These are phyloP conservation scores for Aureobasidium zeae DNA, from an alignment of 2,329 filamentous ascomycete species.

Conservation along the genomic window DNA sequence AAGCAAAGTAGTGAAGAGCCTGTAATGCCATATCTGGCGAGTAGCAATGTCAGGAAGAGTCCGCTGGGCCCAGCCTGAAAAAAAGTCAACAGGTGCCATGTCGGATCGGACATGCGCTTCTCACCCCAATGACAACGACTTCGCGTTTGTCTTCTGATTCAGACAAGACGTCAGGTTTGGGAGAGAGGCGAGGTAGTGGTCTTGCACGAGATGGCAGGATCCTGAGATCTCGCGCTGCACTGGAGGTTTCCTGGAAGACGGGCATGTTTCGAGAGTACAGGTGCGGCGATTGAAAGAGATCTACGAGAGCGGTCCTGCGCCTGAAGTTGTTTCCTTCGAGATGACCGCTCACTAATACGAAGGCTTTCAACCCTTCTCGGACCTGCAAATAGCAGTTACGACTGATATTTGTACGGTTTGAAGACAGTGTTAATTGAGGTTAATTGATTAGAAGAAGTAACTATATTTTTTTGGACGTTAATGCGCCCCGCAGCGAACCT, in stretches of 20 bases:
- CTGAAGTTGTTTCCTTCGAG: no score
- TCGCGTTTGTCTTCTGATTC: conserved; percentile 1
- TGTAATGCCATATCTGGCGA: conserved; percentile 14
- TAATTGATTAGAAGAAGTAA: no score
- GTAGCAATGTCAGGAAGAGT: conserved; percentile 12
- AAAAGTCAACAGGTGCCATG: not conserved
- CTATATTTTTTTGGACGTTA: no score
- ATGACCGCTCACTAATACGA: no score
- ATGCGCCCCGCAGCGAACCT: no score
- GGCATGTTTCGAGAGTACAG: no score
- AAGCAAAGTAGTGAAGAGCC: conserved; percentile 10
- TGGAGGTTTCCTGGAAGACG: conserved; percentile 9
- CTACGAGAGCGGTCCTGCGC: no score
- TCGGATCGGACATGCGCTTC: not conserved
- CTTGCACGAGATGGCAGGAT: conserved; percentile 11
- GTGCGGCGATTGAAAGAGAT: no score
- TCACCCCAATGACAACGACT: conserved; percentile 12
- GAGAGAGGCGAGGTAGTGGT: conserved; percentile 8
- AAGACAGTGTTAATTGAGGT: no score
- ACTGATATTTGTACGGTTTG: no score
- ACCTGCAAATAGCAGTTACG: no score
- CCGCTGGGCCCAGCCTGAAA: conserved; percentile 11
- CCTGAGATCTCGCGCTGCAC: not conserved
- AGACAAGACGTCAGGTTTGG: not conserved
- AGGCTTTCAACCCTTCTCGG: no score